These are phyloP conservation scores for Pelargonium fulgidum DNA, from an alignment of 441 rosid genomes.

Conservation along the genomic window DNA sequence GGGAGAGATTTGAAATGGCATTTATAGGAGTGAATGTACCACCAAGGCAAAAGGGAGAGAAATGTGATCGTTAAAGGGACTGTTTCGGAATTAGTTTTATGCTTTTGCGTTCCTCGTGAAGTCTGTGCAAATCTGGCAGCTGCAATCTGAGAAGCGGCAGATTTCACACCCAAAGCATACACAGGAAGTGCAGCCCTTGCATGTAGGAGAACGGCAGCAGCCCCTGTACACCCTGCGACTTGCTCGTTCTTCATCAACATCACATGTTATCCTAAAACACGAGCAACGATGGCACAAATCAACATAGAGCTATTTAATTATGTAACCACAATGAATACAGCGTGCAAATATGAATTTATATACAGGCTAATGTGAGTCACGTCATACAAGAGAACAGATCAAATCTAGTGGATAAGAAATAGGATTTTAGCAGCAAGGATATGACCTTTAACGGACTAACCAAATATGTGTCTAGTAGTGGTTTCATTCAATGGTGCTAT, in stretches of 20 bases:
- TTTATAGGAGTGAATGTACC: slow-evolving; percentile 16
- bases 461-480: too few relatives aligned
- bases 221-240: slow-evolving; percentile 87
- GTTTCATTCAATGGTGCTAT: too few relatives aligned
- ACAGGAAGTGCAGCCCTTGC: slow-evolving; percentile 96
- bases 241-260: slow-evolving; percentile 81
- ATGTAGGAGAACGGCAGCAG: slow-evolving; percentile 68
- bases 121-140: slow-evolving; percentile 93
- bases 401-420: too few relatives aligned
- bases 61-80: slow-evolving; percentile 2
- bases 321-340: neutral
- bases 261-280: slow-evolving; percentile 66
- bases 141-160: slow-evolving; percentile 86
- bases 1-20: slow-evolving; percentile 15
- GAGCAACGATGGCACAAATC: neutral
- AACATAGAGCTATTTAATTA: neutral
- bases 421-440: too few relatives aligned
- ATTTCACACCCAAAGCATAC: slow-evolving; percentile 92
- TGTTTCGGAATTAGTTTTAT: slow-evolving; percentile 28
- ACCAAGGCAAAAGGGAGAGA: slow-evolving; percentile 1
- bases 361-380: neutral
- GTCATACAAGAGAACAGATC: too few relatives aligned
- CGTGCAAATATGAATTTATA: neutral
- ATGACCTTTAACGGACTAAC: too few relatives aligned
- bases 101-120: slow-evolving; percentile 61